Evolutionary conservation across 2,329 filamentous ascomycete species (phyloP).

Genomic region (Hyphodiscus sp.): DNA sequence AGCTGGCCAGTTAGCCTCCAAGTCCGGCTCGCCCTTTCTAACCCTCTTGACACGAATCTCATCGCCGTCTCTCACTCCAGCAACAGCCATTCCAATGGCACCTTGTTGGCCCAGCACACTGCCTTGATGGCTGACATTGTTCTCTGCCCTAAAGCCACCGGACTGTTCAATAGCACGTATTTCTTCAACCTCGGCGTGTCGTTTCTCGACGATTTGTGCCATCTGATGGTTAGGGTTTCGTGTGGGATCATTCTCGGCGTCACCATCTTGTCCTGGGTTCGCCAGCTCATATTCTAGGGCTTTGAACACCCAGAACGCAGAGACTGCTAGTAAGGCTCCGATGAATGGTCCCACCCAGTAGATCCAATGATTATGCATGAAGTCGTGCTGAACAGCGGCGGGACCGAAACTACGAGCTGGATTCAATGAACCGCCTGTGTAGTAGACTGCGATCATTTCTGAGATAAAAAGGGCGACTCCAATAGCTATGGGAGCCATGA

Average conservation of each 20-base stretch:
- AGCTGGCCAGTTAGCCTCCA: no score
- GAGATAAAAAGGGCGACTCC: conserved; percentile 40
- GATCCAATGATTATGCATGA: conserved; percentile 42
- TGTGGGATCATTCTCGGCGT: conserved; percentile 6
- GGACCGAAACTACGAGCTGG: conserved; percentile 42
- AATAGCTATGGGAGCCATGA: conserved; percentile 42
- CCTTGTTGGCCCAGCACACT: no score
- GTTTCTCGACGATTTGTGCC: conserved; percentile 2
- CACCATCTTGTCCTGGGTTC: conserved; percentile 27
- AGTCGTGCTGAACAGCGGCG: conserved; percentile 37
- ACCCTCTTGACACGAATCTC: no score
- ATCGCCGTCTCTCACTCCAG: no score
- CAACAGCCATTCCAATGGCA: no score
- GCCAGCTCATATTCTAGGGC: conserved; percentile 45
- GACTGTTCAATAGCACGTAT: no score
- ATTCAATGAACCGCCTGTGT: conserved; percentile 42
- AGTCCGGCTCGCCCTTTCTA: no score
- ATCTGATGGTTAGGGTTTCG: conserved; percentile 1
- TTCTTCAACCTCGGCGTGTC: neutral
- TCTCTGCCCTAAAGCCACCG: no score
- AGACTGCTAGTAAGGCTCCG: conserved; percentile 40
- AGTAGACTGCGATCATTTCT: conserved; percentile 40
- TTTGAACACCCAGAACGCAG: conserved; percentile 41
- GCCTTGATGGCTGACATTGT: no score
- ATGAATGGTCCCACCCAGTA: conserved; percentile 45